Base-by-base conservation (phyloP, 495 filamentous ascomycete genomes). In the Penicillium lividum region DNA sequence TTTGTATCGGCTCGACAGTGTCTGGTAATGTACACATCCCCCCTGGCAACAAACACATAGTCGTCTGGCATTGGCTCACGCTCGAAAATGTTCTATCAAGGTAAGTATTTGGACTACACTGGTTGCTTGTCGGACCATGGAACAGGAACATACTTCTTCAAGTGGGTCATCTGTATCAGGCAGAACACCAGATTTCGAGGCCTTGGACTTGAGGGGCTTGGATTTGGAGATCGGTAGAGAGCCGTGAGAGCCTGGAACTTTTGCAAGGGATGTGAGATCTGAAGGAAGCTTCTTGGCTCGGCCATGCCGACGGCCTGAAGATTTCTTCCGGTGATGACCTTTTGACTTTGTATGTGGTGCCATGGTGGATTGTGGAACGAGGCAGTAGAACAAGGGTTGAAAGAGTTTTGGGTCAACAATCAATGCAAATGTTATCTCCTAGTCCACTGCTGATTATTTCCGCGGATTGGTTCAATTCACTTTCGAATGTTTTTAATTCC, bases 1-100 rank as follows among this genome's bases (percentile, higher is more conserved):
- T 78, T 77, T 15, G 79, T 81, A 29, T 73, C 69, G 34, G 58
- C 66, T n/a, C 77, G 75, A 52, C 78, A 81, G 54, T 80, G 64
- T 4, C 77, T 67, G 18, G 80, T 84, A 25, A 82, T 71, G 62
- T 83, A 83, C 22, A 75, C 69, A 59, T 78, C 68, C 9, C 80
- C 81, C 58, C 75, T 79, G n/a, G 72, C 75, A 33, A 82, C 80
- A 58, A 82, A 81, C 13, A 72, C 61, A 64, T 82, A 83, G 9
- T 64, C 71, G 13, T 63, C 53, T 18, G 68, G 69, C 53, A 71
- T 53, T 4, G 65, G 63, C 2, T 59, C 51, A 27, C 25, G 43
- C 27, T 66, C 52, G 29, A 68, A 59, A 50, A 75, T 70, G 51
- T 73, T 76, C 75, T 77, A 43, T 28, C 5, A 11, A 5, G 9